phyloP scores from a whole-genome alignment of 352 stramenopile species.

The Globisporangium splendens region DNA sequence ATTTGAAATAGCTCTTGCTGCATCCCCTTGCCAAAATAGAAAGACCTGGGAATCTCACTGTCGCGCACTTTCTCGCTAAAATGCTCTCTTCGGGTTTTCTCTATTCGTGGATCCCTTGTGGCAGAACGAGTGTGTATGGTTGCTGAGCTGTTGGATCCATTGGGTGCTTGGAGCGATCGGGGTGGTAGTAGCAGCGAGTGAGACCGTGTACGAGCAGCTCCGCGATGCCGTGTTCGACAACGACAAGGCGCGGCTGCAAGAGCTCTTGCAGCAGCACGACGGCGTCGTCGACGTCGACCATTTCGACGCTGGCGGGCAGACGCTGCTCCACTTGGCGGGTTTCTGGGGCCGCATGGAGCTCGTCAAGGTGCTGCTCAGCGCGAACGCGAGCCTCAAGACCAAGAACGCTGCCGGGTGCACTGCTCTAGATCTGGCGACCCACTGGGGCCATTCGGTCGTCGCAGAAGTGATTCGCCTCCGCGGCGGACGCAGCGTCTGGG shows the following conservation, averaged over 20 bases:
- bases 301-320: slow-evolving; percentile 70
- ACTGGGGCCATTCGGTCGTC: slow-evolving; percentile 70
- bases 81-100: too few species aligned
- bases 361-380: slow-evolving; percentile 53
- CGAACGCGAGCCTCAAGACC: slow-evolving; percentile 58
- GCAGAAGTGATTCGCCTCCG: slow-evolving; percentile 65
- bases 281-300: slow-evolving; percentile 54
- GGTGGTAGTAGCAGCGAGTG: slow-evolving; percentile 4
- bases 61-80: slow-evolving; percentile 1
- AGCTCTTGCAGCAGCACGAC: slow-evolving; percentile 30
- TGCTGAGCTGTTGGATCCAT: too few species aligned
- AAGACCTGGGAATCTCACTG: neutral
- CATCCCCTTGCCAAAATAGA: slow-evolving; percentile 14
- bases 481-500: slow-evolving; percentile 63
- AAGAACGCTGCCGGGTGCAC: slow-evolving; percentile 74
- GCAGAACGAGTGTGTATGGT: neutral
- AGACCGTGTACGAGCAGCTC: slow-evolving; percentile 61
- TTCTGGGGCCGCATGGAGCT: slow-evolving; percentile 73
- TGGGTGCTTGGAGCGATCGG: too few species aligned
- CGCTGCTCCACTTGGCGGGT: slow-evolving; percentile 64
- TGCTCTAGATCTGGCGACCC: slow-evolving; percentile 61
- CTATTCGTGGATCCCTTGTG: too few species aligned
- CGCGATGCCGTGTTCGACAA: slow-evolving; percentile 77
- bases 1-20: slow-evolving; percentile 10
- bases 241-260: slow-evolving; percentile 35